These are phyloP conservation scores for Arthrobotrys conoides DNA, from an alignment of 2,329 filamentous ascomycete genomes.

Conservation along the genomic window DNA sequence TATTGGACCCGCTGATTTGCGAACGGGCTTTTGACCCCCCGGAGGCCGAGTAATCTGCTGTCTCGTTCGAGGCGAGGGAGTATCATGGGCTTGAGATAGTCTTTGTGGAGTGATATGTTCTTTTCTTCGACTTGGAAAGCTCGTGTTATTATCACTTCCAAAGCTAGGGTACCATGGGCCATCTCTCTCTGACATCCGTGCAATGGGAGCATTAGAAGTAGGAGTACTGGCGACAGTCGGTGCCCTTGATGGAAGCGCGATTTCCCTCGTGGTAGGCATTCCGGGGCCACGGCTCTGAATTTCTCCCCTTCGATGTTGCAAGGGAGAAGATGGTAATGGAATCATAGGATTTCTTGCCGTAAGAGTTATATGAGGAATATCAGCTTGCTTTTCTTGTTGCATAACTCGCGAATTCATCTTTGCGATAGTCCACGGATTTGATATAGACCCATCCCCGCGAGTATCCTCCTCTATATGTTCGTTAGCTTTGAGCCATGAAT, in stretches of 20 bases:
- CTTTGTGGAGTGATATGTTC: background rate
- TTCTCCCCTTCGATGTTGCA: background rate
- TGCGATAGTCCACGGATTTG: constrained; percentile 58
- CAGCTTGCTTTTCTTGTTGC: background rate
- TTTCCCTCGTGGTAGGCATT: background rate
- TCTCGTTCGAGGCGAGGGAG: constrained; percentile 4
- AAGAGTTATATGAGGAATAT: background rate
- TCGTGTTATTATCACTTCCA: constrained; percentile 26
- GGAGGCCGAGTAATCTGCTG: background rate
- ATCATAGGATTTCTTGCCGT: background rate
- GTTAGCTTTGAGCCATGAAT: constrained; percentile 11
- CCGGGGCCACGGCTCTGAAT: constrained; percentile 1
- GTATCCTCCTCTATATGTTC: constrained; percentile 22
- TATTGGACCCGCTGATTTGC: constrained; percentile 33
- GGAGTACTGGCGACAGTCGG: background rate
- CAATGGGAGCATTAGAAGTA: constrained; percentile 23
- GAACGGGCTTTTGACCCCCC: background rate
- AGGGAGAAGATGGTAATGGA: background rate
- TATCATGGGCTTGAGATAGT: background rate
- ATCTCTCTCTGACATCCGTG: constrained; percentile 27
- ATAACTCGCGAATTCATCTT: constrained; percentile 47
- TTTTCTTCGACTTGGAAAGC: constrained; percentile 9
- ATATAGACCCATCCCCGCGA: constrained; percentile 30
- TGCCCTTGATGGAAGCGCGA: background rate
- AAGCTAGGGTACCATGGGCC: constrained; percentile 39